Evolutionary conservation across 345 rosid species (phyloP).

Genomic region (Corchorus olitorius): DNA sequence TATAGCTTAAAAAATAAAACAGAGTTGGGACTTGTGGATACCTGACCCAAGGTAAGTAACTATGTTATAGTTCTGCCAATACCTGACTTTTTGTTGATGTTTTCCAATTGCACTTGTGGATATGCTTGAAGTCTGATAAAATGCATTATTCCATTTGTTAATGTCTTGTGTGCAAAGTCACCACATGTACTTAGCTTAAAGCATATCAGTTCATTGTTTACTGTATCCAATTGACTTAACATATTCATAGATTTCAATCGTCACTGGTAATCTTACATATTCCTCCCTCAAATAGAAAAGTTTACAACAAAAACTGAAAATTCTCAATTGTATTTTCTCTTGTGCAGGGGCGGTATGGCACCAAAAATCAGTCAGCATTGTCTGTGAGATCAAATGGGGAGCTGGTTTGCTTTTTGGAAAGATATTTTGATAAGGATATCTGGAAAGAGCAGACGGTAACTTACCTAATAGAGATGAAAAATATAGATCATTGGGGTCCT

Average conservation of each 20-base stretch:
- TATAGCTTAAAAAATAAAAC: too few relatives aligned
- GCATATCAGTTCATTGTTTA: neutral
- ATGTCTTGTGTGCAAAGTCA: neutral
- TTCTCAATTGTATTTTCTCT: neutral
- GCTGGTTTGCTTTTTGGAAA: constrained; percentile 55
- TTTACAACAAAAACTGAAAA: neutral
- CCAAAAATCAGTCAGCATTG: constrained; percentile 67
- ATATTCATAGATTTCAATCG: constrained; percentile 49
- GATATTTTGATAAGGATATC: constrained; percentile 46
- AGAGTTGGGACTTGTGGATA: too few relatives aligned
- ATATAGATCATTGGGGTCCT: neutral
- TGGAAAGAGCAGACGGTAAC: constrained; percentile 53
- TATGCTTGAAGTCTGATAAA: neutral
- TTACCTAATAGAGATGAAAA: constrained; percentile 31
- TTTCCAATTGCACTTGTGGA: neutral
- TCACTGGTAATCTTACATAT: constrained; percentile 33
- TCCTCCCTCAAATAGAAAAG: neutral
- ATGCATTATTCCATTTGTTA: neutral
- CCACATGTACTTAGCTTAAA: neutral
- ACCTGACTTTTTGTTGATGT: too few relatives aligned
- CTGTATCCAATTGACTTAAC: neutral
- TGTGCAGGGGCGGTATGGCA: constrained; percentile 66
- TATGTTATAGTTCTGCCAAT: too few relatives aligned
- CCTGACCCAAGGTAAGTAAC: too few relatives aligned
- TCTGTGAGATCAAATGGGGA: constrained; percentile 49